Conservation (phyloP, 2,329 filamentous ascomycete genomes). For the Microsporum canis region DNA sequence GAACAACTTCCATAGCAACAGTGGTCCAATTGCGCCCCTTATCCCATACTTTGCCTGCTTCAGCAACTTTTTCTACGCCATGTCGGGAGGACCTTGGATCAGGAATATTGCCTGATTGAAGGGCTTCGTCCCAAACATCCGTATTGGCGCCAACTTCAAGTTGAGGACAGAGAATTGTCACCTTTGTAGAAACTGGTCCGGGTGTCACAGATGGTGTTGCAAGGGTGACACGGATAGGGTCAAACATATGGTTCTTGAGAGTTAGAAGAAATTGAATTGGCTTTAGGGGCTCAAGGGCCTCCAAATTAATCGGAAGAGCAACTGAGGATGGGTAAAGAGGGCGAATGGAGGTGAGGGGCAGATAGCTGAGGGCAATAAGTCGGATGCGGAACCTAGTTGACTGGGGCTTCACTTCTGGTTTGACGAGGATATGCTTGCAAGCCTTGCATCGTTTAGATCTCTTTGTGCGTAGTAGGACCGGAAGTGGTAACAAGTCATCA, state of each 20-base stretch:
- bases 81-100: constrained; percentile 33
- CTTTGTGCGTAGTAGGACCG: constrained; percentile 77
- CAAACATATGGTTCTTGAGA: constrained; percentile 88
- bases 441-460: constrained; percentile 84
- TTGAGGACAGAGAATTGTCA: constrained; percentile 87
- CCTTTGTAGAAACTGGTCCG: constrained; percentile 61
- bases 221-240: constrained; percentile 73
- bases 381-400: constrained; percentile 88
- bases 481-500: constrained; percentile 66
- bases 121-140: constrained; percentile 85
- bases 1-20: constrained; percentile 86
- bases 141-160: constrained; percentile 92
- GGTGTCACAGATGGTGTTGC: constrained; percentile 73
- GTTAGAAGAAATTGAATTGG: constrained; percentile 74
- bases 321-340: constrained; percentile 44
- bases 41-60: constrained; percentile 95
- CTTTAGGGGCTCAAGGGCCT: constrained; percentile 38
- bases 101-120: constrained; percentile 45
- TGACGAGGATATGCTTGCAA: constrained; percentile 89
- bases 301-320: constrained; percentile 32
- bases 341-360: constrained; percentile 62
- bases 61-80: constrained; percentile 46
- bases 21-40: constrained; percentile 88
- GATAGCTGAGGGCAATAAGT: constrained; percentile 75
- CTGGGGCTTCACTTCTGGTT: constrained; percentile 81